Base-by-base conservation (phyloP, 2,329 filamentous ascomycete species). In the Bertia moriformis region DNA sequence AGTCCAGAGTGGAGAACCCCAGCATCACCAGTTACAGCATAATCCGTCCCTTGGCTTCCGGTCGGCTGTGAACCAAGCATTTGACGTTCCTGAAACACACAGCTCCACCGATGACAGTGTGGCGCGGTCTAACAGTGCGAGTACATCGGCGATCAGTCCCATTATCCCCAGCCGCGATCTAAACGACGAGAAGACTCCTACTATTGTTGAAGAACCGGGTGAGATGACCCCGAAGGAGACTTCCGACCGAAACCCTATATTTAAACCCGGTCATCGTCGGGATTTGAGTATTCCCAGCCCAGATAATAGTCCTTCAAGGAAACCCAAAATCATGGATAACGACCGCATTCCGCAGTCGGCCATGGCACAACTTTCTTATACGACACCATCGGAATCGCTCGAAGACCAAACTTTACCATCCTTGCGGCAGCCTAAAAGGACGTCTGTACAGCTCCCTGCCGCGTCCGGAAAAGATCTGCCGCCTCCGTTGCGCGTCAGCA, bases 231-330 rank as follows among this genome's bases (percentile, higher is more conserved):
- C 32, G 10, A 35, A 10, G 7, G 32, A 35, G 10, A 17, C 32
- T 7, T 14, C 12, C 32, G 17, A 35, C 17, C 10, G 17, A 7
- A 18, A 7, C 15, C 12, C 15, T 7, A 18, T 12, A 10, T 35
- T 35, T 18, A 17, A 12, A 15, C 32, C 32, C 7, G 32, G 32
- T 17, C 32, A 35, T 17, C 32, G 32, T 17, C 32, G 32, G 7
- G 32, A 35, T 35, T 18, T 35, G 12, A 35, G 32, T 15, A 13
- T 35, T 35, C 32, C 32, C 10, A 35, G 32, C 32, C 32, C 32
- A 18, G 32, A 18, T 17, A 35, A 35, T 18, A 17, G 15, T 18
- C 32, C 32, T 10, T 35, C 32, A 18, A 35, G 15, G 17, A 10
- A 17, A 35, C 32, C 32, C 7, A 17, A 10, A 12, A 17, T 35